phyloP scores from a whole-genome alignment of 352 stramenopile species.

The Phytopythium cucurbitacearum region DNA sequence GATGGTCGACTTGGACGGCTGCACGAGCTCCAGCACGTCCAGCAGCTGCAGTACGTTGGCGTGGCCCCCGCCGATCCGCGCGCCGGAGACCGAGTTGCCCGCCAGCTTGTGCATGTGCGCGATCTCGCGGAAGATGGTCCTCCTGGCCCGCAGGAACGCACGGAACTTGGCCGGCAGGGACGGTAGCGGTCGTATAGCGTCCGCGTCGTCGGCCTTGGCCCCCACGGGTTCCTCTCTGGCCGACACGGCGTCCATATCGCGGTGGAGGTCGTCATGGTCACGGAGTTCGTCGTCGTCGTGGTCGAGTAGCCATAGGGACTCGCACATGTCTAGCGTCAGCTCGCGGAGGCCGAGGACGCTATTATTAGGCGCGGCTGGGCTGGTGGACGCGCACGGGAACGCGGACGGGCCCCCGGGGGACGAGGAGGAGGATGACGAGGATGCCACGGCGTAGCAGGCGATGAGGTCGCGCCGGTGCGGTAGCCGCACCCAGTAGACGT shows the following conservation, averaged over 20 bases:
- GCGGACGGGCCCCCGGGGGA: background rate
- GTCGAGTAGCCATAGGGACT: conserved; percentile 76
- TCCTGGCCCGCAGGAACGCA: conserved; percentile 88
- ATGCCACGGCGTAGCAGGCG: conserved; percentile 58
- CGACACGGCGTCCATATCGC: background rate
- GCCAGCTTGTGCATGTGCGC: conserved; percentile 93
- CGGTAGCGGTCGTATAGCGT: conserved; percentile 16
- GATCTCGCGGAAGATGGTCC: conserved; percentile 94
- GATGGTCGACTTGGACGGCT: conserved; percentile 93
- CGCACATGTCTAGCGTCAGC: conserved; percentile 85
- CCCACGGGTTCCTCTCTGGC: conserved; percentile 8
- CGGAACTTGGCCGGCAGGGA: conserved; percentile 91
- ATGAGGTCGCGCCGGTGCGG: conserved; percentile 57
- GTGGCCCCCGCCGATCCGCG: conserved; percentile 82
- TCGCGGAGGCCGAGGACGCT: conserved; percentile 37
- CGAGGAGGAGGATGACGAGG: background rate
- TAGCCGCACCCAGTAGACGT: conserved; percentile 77
- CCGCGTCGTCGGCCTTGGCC: conserved; percentile 31
- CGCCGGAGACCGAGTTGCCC: conserved; percentile 69
- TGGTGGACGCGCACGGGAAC: conserved; percentile 6
- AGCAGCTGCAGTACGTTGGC: conserved; percentile 95
- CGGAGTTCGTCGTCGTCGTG: conserved; percentile 45
- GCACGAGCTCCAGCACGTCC: conserved; percentile 94
- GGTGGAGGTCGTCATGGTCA: background rate
- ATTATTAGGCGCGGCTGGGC: conserved; percentile 5